Conservation (phyloP, 208 protist species). For the Leishmania martiniquensis region DNA sequence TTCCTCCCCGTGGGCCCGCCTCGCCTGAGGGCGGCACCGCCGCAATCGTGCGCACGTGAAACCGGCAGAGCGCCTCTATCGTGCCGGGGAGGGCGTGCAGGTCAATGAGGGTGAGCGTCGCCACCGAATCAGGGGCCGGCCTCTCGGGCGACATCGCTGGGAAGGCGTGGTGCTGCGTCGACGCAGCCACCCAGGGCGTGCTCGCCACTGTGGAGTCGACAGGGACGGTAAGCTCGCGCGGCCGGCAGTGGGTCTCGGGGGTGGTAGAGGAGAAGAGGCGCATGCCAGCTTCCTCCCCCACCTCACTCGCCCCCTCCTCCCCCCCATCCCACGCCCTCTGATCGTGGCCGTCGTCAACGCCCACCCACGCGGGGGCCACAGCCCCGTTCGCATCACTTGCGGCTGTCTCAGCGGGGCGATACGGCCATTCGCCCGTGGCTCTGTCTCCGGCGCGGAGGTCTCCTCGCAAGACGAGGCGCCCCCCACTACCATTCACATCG, state of each 20-base stretch:
- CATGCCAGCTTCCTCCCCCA: neutral
- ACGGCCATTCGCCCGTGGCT: neutral
- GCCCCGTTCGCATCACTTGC: neutral
- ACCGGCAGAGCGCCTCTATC: conserved; percentile 38
- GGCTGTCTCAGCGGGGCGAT: neutral
- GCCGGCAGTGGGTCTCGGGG: neutral
- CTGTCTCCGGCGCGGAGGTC: neutral
- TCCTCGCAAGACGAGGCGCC: neutral
- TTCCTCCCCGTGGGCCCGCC: neutral
- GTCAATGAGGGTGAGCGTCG: conserved; percentile 48
- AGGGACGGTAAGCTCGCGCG: neutral
- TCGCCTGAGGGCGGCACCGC: neutral
- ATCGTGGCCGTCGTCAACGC: neutral
- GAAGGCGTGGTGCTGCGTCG: neutral
- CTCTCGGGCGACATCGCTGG: neutral
- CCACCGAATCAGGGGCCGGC: neutral
- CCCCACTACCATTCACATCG: neutral
- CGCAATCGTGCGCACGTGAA: conserved; percentile 12
- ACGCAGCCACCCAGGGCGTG: neutral
- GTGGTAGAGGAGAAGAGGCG: neutral
- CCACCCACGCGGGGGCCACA: neutral
- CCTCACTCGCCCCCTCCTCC: neutral
- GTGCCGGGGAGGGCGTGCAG: conserved; percentile 38
- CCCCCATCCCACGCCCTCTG: neutral
- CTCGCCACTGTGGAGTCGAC: neutral